These are phyloP conservation scores for Mortierella sp. DNA, from an alignment of 371 early-diverging fungal genomes.

Conservation along the genomic window DNA sequence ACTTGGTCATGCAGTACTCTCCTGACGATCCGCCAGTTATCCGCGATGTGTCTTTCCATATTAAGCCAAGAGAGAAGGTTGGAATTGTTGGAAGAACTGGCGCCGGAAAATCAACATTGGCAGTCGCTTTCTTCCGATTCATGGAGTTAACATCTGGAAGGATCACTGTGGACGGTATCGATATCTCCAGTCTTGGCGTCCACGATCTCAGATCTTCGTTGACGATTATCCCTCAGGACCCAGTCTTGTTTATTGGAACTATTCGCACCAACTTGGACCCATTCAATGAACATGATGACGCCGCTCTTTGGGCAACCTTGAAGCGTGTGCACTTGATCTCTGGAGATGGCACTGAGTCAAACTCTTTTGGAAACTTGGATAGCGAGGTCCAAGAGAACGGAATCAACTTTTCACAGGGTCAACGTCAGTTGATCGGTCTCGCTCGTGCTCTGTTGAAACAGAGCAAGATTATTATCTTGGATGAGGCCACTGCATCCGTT, in stretches of 20 bases:
- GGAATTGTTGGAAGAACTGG: constrained; percentile 74
- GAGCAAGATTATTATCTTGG: constrained; percentile 83
- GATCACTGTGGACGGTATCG: constrained; percentile 79
- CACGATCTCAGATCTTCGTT: constrained; percentile 68
- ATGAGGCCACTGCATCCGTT: constrained; percentile 88
- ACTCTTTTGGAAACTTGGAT: constrained; percentile 67
- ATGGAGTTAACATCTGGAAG: constrained; percentile 73
- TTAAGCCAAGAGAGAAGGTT: constrained; percentile 68
- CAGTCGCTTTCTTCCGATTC: constrained; percentile 79
- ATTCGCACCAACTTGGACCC: constrained; percentile 85
- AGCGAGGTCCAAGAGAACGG: constrained; percentile 79
- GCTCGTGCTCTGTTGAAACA: constrained; percentile 87
- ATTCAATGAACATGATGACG: constrained; percentile 75
- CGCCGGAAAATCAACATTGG: constrained; percentile 77
- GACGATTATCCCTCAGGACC: constrained; percentile 73
- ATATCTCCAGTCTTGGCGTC: constrained; percentile 74
- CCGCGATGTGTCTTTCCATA: constrained; percentile 71
- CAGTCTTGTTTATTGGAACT: constrained; percentile 67
- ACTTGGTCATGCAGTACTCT: constrained; percentile 76
- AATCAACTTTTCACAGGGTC: constrained; percentile 87
- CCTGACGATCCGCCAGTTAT: constrained; percentile 77
- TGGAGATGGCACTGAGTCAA: constrained; percentile 61
- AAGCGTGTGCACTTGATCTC: constrained; percentile 73
- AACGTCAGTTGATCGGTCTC: constrained; percentile 89
- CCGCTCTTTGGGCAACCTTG: constrained; percentile 81